Evolutionary conservation across 495 filamentous ascomycete genomes (phyloP), one percentile per base, ranked within the genome.

Genomic region (Ramalina peruviana): DNA sequence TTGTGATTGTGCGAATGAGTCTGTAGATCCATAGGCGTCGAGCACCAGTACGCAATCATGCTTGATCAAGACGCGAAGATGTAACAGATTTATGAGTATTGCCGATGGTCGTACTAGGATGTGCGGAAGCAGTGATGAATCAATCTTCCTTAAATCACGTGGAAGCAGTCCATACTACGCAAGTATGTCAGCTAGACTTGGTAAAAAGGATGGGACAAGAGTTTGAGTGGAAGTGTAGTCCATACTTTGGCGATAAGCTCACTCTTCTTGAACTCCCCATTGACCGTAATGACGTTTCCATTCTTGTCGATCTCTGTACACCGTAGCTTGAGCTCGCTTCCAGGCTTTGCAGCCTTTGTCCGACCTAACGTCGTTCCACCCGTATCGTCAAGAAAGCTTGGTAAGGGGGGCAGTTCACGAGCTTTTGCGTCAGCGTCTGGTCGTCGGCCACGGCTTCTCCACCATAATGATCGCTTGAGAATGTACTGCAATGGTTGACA

Each of bases 81-180:
- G 92, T 12, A 98, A 76, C 16, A 98, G 74, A 58, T 96, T 97
- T 58, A 98, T 84, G 0, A 98, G 73, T 51, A 98, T 97, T 10
- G 92, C 88, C 37, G 83, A 88, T 25, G 88, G 88, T 43, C 92
- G 89, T 49, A 98, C 82, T 47, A 97, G 81, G 44, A 98, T 97
- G 55, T 95, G 86, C 5, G 92, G 92, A n/a, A 98, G 78, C 54
- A 94, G 83, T 45, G 86, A 94, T n/a, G 88, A 94, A 61, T 96
- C 92, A 58, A 97, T 95, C 63, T 98, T 98, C 58, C 92, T 85
- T 7, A 98, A 74, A 71, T 98, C 92, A 43, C 92, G 89, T 46
- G 93, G 89, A 12, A 96, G 79, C 23, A 98, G 79, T 36, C 92
- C 92, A 61, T 96, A 96, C 88, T 96, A 52, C 57, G 15, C 7